Evolutionary conservation across 169 alveolate species (phyloP).

Genomic region (Cryptosporidium xiaoi): DNA sequence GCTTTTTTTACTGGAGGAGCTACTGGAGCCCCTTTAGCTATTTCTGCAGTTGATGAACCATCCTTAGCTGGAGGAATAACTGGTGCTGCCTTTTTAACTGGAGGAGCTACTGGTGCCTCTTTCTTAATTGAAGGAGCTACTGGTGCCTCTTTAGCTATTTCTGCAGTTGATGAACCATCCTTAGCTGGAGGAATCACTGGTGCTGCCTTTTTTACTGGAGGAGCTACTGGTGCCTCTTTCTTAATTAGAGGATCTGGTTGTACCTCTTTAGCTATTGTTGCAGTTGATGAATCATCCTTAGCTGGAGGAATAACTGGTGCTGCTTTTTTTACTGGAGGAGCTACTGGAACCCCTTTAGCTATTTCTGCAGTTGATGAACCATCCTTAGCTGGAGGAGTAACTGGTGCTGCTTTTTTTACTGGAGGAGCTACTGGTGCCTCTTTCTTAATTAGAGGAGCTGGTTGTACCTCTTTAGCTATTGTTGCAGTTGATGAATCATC

Average conservation of each 20-base stretch:
- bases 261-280: conserved; percentile 11
- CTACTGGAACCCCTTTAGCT: not conserved
- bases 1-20: conserved; percentile 20
- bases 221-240: conserved; percentile 7
- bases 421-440: conserved; percentile 5
- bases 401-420: not conserved
- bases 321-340: not conserved
- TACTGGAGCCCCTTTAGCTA: conserved; percentile 3
- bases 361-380: not conserved
- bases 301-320: conserved; percentile 8
- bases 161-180: conserved; percentile 20
- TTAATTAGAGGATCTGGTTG: conserved; percentile 2
- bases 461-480: not conserved
- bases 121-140: conserved; percentile 8
- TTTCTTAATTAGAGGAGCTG: not conserved
- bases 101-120: conserved; percentile 5
- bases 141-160: conserved; percentile 11
- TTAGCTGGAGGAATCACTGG: conserved; percentile 10
- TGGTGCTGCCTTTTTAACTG: conserved; percentile 7
- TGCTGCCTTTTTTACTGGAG: conserved; percentile 4
- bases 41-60: conserved; percentile 13
- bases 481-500: conserved; percentile 3
- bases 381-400: not conserved
- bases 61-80: conserved; percentile 6
- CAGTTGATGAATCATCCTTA: conserved; percentile 10